Base-by-base conservation (phyloP, 495 filamentous ascomycete genomes). In the Haplographium delicatum region DNA sequence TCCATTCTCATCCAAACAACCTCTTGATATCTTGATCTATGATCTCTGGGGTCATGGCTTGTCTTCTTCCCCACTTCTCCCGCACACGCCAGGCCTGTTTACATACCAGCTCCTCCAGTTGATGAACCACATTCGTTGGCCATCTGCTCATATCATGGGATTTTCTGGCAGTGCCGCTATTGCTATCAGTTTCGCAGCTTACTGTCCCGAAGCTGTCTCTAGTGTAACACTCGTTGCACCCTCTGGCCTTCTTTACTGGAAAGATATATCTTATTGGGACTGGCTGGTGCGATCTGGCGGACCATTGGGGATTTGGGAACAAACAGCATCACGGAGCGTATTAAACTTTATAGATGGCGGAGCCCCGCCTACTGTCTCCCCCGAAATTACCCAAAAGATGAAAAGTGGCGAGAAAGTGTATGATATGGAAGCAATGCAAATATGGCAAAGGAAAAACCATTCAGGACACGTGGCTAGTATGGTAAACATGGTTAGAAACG, bases 361-460 rank as follows among this genome's bases (percentile, higher is more conserved):
- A n/a, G n/a, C n/a, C n/a, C n/a, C n/a, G n/a, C n/a, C n/a, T n/a
- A 15, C 58, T 3, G 53, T 68, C 23, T 50, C 62, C 31, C 65
- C 73, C 20, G 71, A 70, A 18, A 16, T 43, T 11, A 68, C 68
- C 49, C 75, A 72, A 72, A 54, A 63, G 56, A 67, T 73, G 56
- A 68, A 66, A 23, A 64, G 73, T 27, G 46, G 9, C 13, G 51
- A 60, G 13, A 68, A 69, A 11, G 68, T 71, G 26, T 59, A 74
- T 5, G 73, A 75, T 28, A 65, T 68, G 0, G 65, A 72, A 53
- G 72, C 72, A 11, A 59, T 76, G 33, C 54, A 66, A 10, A 66
- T 66, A 1, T 76, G 73, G 73, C 51, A 75, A 51, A 51, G 66
- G 47, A 61, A 47, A 34, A 54, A 70, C 25, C 73, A 76, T 61